Base-by-base conservation (phyloP, 805 yeast genomes). In the Kluyveromyces lactis region DNA sequence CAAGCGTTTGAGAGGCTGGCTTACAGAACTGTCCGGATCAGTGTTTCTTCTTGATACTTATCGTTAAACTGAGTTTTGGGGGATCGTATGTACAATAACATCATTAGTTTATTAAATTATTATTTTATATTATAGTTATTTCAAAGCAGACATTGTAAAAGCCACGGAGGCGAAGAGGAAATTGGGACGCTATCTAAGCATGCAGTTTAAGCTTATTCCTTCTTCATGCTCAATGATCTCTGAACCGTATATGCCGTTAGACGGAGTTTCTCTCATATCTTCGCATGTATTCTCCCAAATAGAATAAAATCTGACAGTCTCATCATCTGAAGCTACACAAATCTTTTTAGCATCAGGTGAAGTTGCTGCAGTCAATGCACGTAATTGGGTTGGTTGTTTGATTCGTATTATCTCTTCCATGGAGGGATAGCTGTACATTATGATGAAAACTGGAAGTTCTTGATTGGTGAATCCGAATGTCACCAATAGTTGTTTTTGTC, bases 381-480 rank as follows among this genome's bases (percentile, higher is more conserved):
- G 67, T 19, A 77, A 53, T 40, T 73, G 69, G 2, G 70, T 55
- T 0, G 70, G 55, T 0, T 80, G 70, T 16, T 68, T 70, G 1
- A 79, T 79, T 43, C 71, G 71, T 1, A 68, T 52, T 19, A 71
- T 47, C 2, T 70, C 57, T 10, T 60, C 56, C 72, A 84, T 67
- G 2, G 67, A 59, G 0, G 96, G 97, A 52, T 80, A 86, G 2
- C 79, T 61, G 55, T 75, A 86, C 0, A 80, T 75, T 1, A 72
- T 61, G 1, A 84, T 55, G n/a, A 84, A 56, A 2, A 69, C 51
- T 1, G 81, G 76, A 8, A 66, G 64, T 1, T 66, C 69, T 2
- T 60, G 51, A 38, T 74, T 75, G 8, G 86, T 80, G 55, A 80
- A 86, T 0, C 97, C 97, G 63, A 79, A 87, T 0, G 95, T 83